These are phyloP conservation scores for Metschnikowia peoriensis DNA, from an alignment of 805 yeast species.

Conservation along the genomic window DNA sequence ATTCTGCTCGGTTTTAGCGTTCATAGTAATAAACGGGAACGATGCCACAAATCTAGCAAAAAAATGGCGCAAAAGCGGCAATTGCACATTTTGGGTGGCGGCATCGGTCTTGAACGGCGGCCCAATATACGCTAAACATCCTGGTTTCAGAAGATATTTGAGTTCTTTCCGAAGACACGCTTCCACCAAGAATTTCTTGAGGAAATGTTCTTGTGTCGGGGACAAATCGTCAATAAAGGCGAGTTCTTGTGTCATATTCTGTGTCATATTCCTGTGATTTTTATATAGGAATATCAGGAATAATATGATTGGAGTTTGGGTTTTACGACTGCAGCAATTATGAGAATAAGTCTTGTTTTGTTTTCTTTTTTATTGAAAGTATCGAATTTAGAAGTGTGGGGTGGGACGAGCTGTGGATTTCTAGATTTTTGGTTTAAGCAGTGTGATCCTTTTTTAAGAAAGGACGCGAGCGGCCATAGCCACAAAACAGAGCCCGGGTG, in stretches of 20 bases:
- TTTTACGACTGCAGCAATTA: no score
- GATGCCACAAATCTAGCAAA: constrained; percentile 60
- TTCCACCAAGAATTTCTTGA: constrained; percentile 76
- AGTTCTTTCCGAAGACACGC: constrained; percentile 64
- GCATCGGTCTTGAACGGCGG: constrained; percentile 58
- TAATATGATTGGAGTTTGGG: no score
- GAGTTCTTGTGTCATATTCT: constrained; percentile 2
- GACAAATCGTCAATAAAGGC: constrained; percentile 29
- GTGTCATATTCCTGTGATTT: background rate
- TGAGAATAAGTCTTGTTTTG: no score
- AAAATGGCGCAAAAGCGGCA: constrained; percentile 70
- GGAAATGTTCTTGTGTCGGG: constrained; percentile 78
- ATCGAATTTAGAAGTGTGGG: no score
- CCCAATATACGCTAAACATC: constrained; percentile 70
- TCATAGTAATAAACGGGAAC: constrained; percentile 70
- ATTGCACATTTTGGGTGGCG: constrained; percentile 28
- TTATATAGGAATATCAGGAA: background rate
- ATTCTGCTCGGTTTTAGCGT: constrained; percentile 44
- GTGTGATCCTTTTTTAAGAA: no score
- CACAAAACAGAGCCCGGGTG: no score
- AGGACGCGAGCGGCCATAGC: no score
- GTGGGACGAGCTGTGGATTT: no score
- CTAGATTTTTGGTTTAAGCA: no score
- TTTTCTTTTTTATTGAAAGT: no score
- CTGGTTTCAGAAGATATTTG: constrained; percentile 52